phyloP scores from a whole-genome alignment of 2,329 filamentous ascomycete genomes.

The Nigrograna mackinnonii region DNA sequence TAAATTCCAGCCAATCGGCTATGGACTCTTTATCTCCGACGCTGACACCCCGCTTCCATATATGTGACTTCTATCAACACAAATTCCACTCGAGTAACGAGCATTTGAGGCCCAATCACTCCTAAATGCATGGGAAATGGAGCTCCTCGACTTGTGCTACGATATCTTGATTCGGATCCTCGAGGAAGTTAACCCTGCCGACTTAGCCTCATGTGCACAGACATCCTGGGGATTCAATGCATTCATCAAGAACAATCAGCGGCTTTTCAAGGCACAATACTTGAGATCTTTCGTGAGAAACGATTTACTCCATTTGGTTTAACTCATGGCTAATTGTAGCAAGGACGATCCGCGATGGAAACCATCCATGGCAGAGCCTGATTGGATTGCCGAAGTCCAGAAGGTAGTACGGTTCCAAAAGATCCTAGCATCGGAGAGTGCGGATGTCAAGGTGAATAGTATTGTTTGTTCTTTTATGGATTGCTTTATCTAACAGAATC shows the following conservation, averaged over 20 bases:
- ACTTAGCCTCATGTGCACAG: conserved; percentile 32
- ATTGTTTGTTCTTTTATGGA: background rate
- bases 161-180: conserved; percentile 39
- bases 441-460: conserved; percentile 43
- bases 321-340: conserved; percentile 9
- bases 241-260: conserved; percentile 60
- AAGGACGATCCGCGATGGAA: conserved; percentile 45
- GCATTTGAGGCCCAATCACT: too few species aligned
- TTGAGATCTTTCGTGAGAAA: conserved; percentile 56
- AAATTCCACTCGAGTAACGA: too few species aligned
- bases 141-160: conserved; percentile 39
- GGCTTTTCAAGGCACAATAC: conserved; percentile 67
- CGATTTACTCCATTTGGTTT: background rate
- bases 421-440: conserved; percentile 47
- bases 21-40: too few species aligned
- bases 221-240: conserved; percentile 48
- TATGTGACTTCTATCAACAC: too few species aligned
- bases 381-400: conserved; percentile 35
- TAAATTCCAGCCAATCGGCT: too few species aligned
- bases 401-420: conserved; percentile 41
- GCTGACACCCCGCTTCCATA: too few species aligned
- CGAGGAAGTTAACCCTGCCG: conserved; percentile 33
- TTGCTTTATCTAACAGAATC: background rate
- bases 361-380: conserved; percentile 26
- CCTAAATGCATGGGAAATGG: too few species aligned